Conservation (phyloP, 1,284 basidiomycete genomes). For the Tilletia caries region DNA sequence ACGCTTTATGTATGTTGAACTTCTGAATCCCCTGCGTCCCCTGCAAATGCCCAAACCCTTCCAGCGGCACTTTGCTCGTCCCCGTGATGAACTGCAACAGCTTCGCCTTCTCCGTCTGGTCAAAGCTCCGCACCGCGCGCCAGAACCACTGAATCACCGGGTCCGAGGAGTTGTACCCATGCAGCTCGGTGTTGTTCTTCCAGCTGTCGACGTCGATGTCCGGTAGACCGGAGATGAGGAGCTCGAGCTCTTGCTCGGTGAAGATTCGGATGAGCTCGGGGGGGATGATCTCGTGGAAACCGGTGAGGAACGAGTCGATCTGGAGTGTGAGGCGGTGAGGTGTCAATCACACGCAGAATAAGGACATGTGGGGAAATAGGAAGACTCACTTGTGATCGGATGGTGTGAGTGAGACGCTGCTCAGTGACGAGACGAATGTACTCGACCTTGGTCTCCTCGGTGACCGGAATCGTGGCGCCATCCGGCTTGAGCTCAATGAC, state of each 20-base stretch:
- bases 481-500: constrained; percentile 48
- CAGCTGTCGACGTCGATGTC: constrained; percentile 98
- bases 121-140: constrained; percentile 95
- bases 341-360: too few species aligned
- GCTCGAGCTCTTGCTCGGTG: constrained; percentile 94
- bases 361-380: too few species aligned
- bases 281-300: constrained; percentile 94
- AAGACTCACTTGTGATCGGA: constrained; percentile 78
- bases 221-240: constrained; percentile 96
- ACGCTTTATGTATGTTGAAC: constrained; percentile 92
- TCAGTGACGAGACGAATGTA: constrained; percentile 88
- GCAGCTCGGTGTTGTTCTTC: constrained; percentile 89
- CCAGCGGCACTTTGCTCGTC: constrained; percentile 84
- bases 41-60: constrained; percentile 86
- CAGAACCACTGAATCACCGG: constrained; percentile 98
- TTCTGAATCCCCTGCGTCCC: constrained; percentile 90
- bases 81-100: constrained; percentile 83
- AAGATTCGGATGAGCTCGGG: constrained; percentile 63
- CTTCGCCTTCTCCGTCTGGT: constrained; percentile 91
- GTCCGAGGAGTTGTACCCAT: constrained; percentile 70
- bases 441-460: constrained; percentile 88
- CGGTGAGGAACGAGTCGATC: constrained; percentile 73
- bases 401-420: constrained; percentile 88
- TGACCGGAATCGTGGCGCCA: constrained; percentile 44
- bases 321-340: background rate